phyloP scores from a whole-genome alignment of 805 yeast species.

The Limtongia smithiae region DNA sequence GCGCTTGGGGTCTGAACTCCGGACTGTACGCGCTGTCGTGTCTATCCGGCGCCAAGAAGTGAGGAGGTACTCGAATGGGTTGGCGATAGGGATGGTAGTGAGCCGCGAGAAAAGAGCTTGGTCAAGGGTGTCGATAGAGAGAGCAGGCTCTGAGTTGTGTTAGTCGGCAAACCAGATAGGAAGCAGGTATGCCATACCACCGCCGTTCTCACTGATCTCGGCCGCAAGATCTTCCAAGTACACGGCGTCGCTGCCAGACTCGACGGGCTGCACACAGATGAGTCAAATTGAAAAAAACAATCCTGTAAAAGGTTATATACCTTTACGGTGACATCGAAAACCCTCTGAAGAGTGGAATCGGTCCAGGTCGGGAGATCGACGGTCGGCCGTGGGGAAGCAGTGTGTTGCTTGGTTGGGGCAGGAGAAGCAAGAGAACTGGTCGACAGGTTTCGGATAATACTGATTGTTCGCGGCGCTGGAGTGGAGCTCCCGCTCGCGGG shows the following conservation, averaged over 20 bases:
- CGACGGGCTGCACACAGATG: background rate
- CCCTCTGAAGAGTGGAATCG: constrained; percentile 7
- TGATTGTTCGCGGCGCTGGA: constrained; percentile 3
- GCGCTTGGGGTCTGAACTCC: constrained; percentile 41
- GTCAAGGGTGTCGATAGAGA: constrained; percentile 39
- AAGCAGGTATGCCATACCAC: constrained; percentile 8
- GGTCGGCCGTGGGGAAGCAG: background rate
- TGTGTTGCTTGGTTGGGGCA: background rate
- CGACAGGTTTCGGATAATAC: constrained; percentile 4
- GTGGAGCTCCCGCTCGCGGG: background rate
- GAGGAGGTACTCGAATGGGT: constrained; percentile 49
- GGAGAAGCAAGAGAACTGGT: background rate
- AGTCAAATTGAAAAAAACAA: background rate
- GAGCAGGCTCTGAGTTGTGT: background rate
- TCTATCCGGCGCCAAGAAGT: constrained; percentile 45
- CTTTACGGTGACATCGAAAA: constrained; percentile 15
- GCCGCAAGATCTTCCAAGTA: constrained; percentile 16
- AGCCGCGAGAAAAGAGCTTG: constrained; percentile 50
- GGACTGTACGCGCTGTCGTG: constrained; percentile 41
- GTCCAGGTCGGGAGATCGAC: constrained; percentile 22
- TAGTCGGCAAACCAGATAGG: no score
- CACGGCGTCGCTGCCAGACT: background rate
- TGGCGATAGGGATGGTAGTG: constrained; percentile 46
- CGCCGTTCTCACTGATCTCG: constrained; percentile 6
- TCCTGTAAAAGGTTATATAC: background rate